A percentile compares a stretch with the other conserved stretches of the same genome.
phyloP scores from a whole-genome alignment of 2,329 filamentous ascomycete genomes.

The Exophiala calicioides region DNA sequence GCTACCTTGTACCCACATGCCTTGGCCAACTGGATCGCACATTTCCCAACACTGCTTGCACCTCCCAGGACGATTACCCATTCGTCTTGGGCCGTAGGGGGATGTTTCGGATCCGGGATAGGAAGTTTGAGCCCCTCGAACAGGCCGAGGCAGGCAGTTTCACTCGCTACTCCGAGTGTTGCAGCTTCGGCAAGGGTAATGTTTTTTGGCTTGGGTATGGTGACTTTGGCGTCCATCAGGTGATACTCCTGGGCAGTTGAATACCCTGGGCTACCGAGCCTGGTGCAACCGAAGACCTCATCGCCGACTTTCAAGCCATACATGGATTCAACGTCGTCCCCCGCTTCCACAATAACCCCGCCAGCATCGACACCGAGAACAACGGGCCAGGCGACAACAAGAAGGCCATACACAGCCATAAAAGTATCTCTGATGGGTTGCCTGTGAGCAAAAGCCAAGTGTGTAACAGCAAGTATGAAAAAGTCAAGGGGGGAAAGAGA shows the following conservation, averaged over 20 bases:
- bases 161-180: slow-evolving; percentile 33
- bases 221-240: slow-evolving; percentile 35
- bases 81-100: slow-evolving; percentile 28
- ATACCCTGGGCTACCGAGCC: slow-evolving; percentile 33
- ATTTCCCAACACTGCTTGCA: slow-evolving; percentile 37
- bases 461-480: too few relatives aligned
- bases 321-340: slow-evolving; percentile 32
- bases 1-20: slow-evolving; percentile 36
- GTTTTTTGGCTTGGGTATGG: slow-evolving; percentile 36
- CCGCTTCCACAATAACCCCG: slow-evolving; percentile 36
- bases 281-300: slow-evolving; percentile 36
- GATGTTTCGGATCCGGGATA: slow-evolving; percentile 27
- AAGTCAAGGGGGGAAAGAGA: too few relatives aligned
- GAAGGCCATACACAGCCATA: slow-evolving; percentile 32
- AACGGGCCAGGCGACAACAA: slow-evolving; percentile 37
- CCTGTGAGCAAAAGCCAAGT: slow-evolving; percentile 6
- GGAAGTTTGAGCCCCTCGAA: slow-evolving; percentile 31
- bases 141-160: slow-evolving; percentile 33
- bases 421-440: slow-evolving; percentile 31
- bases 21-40: slow-evolving; percentile 36
- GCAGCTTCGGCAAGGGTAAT: slow-evolving; percentile 34
- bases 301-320: slow-evolving; percentile 36
- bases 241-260: slow-evolving; percentile 36
- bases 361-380: slow-evolving; percentile 35
- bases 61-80: slow-evolving; percentile 40